A percentile compares a stretch with the other conserved stretches of the same genome.
These are phyloP conservation scores for Daldinia grandis DNA, from an alignment of 495 filamentous ascomycete species.

Conservation along the genomic window DNA sequence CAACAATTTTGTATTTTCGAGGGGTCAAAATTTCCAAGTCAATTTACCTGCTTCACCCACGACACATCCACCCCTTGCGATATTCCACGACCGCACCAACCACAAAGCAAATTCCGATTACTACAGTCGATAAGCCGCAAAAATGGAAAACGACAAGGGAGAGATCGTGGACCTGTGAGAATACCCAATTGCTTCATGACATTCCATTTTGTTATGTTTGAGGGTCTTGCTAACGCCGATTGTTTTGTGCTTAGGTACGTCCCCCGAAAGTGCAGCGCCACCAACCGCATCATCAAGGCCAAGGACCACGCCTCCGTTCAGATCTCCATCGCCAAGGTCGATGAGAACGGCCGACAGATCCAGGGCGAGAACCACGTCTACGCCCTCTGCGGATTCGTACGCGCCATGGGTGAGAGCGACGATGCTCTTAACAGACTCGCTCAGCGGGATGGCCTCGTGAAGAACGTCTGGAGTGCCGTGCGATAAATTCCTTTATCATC, in stretches of 20 bases:
- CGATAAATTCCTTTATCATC: conserved; percentile 60
- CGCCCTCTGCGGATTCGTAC: conserved; percentile 96
- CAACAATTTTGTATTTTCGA: conserved; percentile 32
- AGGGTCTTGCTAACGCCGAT: conserved; percentile 12
- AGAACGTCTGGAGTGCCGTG: conserved; percentile 93
- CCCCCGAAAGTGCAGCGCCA: conserved; percentile 96
- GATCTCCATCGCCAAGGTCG: conserved; percentile 74
- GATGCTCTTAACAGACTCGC: conserved; percentile 94
- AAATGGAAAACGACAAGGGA: conserved; percentile 97
- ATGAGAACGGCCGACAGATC: conserved; percentile 93
- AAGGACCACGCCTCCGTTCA: conserved; percentile 96
- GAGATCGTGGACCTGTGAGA: conserved; percentile 98
- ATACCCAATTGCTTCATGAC: conserved; percentile 2
- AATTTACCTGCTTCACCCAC: conserved; percentile 22
- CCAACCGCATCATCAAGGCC: conserved; percentile 98
- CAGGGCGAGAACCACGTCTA: conserved; percentile 92
- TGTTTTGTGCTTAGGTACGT: conserved; percentile 74
- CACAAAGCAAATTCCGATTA: conserved; percentile 17
- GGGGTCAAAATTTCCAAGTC: conserved; percentile 32
- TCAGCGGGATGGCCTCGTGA: conserved; percentile 94
- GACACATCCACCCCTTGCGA: conserved; percentile 30
- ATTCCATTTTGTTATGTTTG: not conserved
- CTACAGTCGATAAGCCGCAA: conserved; percentile 58
- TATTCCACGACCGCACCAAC: conserved; percentile 21
- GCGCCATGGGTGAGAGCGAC: conserved; percentile 96